Base-by-base conservation (phyloP, 106 monocot species). In the Narthecium ossifragum region DNA sequence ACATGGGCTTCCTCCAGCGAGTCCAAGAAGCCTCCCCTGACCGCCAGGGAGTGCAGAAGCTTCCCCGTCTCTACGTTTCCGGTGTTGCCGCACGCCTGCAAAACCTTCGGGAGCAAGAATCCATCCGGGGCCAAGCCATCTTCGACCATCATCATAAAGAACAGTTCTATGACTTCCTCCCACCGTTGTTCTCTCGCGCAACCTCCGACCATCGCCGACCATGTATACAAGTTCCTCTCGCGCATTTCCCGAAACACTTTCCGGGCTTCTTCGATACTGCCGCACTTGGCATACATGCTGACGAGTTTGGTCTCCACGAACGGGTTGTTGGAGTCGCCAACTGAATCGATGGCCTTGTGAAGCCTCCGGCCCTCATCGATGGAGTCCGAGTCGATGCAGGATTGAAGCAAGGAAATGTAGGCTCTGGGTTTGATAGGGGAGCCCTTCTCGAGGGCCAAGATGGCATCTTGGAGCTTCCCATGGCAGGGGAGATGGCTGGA, bases 251-350 rank as follows among this genome's bases (percentile, higher is more conserved):
- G 73, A 41, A 92, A 92, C 75, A 92, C 84, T 10, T 51, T 17
- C 55, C 92, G 83, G 41, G 92, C 87, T 9, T 92, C 80, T 0
- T 73, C 69, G 49, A 92, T 62, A 34, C 67, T 73, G 10, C 92
- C 88, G 31, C 92, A 92, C 63, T 92, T 92, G 0, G 87, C 78
- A 21, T 88, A 92, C 92, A 92, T 92, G 64, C 87, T 84, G 14
- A 92, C 83, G 5, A 92, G 71, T 50, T 87, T 92, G 53, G 92
- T 84, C 60, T 65, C 73, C 0, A 92, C 70, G 55, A 78, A 75
- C 12, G 74, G 65, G 63, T 72, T n/a, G n/a, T n/a, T 70, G 8
- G 49, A 37, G 45, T 69, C 65, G 17, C 46, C 61, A 0, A 84
- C 67, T 0, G 56, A 63, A 18, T 32, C 54, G 37, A 84, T 29